Evolutionary conservation across 495 filamentous ascomycete genomes (phyloP).

Genomic region (Talaromyces ruber): DNA sequence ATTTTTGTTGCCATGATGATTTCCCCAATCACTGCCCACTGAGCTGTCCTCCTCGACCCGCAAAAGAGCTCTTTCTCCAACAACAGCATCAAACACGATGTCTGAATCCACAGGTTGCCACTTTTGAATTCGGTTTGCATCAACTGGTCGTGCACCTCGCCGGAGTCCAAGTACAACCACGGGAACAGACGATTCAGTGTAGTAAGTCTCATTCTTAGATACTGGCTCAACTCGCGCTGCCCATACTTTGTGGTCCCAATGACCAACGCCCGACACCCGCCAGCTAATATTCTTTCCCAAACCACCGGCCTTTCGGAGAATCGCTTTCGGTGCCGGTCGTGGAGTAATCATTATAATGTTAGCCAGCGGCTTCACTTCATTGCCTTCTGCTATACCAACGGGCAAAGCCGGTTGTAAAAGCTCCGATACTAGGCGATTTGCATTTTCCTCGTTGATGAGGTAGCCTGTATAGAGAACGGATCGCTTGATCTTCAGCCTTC

Average conservation of each 20-base stretch:
- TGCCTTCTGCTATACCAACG: conserved; percentile 34
- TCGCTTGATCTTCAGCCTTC: conserved; percentile 64
- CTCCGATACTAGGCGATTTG: conserved; percentile 58
- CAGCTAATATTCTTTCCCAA: conserved; percentile 74
- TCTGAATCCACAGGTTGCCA: conserved; percentile 73
- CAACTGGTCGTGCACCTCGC: conserved; percentile 63
- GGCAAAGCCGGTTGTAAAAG: conserved; percentile 47
- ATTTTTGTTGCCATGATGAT: conserved; percentile 42
- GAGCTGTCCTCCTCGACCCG: conserved; percentile 62
- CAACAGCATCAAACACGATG: conserved; percentile 66
- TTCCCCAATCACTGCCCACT: conserved; percentile 50
- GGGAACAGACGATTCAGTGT: conserved; percentile 67
- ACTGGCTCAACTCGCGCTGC: conserved; percentile 71
- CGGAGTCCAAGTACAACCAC: conserved; percentile 69
- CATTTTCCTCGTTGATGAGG: conserved; percentile 62
- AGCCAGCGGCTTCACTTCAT: conserved; percentile 73
- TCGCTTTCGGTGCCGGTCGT: conserved; percentile 53
- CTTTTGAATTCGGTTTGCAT: conserved; percentile 72
- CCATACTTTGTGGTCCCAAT: conserved; percentile 75
- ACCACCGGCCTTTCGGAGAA: conserved; percentile 77
- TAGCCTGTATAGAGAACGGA: conserved; percentile 94
- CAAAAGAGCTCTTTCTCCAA: conserved; percentile 80
- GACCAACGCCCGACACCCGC: conserved; percentile 68
- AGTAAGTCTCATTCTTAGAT: conserved; percentile 49
- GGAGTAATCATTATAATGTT: conserved; percentile 87